Conservation (phyloP, 495 filamentous ascomycete species). For the Xylaria scruposa region DNA sequence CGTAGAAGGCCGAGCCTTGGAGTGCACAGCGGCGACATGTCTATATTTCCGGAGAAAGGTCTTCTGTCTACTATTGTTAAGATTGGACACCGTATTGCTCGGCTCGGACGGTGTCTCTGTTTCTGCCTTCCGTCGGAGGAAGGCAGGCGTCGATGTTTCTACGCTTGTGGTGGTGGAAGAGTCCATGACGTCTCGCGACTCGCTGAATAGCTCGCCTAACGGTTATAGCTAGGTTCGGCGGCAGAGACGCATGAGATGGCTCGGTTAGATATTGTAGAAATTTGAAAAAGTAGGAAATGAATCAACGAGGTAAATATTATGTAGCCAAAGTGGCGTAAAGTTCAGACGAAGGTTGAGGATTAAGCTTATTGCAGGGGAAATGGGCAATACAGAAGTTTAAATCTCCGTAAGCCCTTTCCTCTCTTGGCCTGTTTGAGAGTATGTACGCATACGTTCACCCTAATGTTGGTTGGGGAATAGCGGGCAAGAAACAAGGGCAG, state of each 20-base stretch:
- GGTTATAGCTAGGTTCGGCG: neutral
- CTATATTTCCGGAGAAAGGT: conserved; percentile 67
- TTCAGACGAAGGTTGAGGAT: neutral
- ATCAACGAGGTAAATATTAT: conserved; percentile 4
- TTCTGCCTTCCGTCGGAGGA: conserved; percentile 30
- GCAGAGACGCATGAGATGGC: neutral
- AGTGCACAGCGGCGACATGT: conserved; percentile 87
- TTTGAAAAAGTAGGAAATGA: neutral
- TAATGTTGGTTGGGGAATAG: neutral
- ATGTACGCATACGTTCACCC: neutral
- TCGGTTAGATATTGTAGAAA: neutral
- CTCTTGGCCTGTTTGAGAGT: neutral
- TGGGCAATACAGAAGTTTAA: neutral
- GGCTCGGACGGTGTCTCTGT: conserved; percentile 5
- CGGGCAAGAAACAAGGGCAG: neutral
- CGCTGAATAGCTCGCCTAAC: neutral
- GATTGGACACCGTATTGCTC: conserved; percentile 2
- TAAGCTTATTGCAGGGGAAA: neutral
- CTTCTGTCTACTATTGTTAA: conserved; percentile 24
- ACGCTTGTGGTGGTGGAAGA: conserved; percentile 39
- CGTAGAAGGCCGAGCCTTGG: conserved; percentile 71
- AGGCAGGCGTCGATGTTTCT: conserved; percentile 27
- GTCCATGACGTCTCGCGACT: conserved; percentile 31
- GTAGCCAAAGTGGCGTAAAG: neutral
- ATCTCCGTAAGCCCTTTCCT: neutral